Base-by-base conservation (phyloP, 2,329 filamentous ascomycete species). In the Talaromyces sp. region DNA sequence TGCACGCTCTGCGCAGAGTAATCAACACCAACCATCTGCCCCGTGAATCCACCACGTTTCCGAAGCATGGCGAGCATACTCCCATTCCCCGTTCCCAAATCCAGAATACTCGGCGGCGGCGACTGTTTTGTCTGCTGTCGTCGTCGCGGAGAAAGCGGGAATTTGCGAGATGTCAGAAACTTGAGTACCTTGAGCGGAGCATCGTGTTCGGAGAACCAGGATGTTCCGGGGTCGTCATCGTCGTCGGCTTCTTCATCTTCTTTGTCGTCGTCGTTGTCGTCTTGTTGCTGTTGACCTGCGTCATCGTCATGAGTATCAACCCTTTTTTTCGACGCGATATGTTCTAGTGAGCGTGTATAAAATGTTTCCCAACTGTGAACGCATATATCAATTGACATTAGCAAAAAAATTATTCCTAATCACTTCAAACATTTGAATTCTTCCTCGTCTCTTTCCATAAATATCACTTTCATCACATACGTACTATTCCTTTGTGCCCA, bases 171-270 rank as follows among this genome's bases (percentile, higher is more conserved):
- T 3, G 80, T 80, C 8, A 96, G 83, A 73, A 89, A 92, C 10
- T 80, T 75, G 27, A 96, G 77, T 63, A 96, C 86, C 71, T 93
- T 93, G 64, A 87, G 82, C 71, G 96, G 91, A 64, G 95, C 95
- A 71, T 89, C 87, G 33, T 92, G 90, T 78, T 98, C 95, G 73
- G 92, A 89, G 83, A 99, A 99, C 95, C 95, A 99, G 69, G 95
- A 87, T 32, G 92, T 96, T 67, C 93, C 93, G 63, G 89, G 89
- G 80, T 80, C 76, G 11, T 96, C 91, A 61, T 84, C 77, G 10
- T 90, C 86, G 77, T 96, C 86, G 64, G 84, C 75, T 59, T 84
- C 78, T 59, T 92, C 81, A 75, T 95, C 82, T 58, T 92, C 81
- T 75, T 95, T 89, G 66, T 80, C 82, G 0, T 82, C 80, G 80